Percentiles rank a stretch among this genome's conserved stretches.
These are phyloP conservation scores for Beta macrorhiza DNA, from an alignment of 179 eudicot species.

Conservation along the genomic window DNA sequence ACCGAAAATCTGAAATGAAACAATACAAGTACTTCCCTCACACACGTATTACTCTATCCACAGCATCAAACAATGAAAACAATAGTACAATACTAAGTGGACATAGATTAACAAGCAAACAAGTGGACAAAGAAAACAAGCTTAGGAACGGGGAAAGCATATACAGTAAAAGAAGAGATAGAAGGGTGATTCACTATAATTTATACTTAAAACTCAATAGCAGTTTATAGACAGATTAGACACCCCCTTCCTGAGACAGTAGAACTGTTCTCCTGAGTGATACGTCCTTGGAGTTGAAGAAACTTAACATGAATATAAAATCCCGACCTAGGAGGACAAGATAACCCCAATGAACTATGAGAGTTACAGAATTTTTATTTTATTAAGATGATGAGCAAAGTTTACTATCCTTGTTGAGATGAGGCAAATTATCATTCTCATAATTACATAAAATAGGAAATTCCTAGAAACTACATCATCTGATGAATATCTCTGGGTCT, in stretches of 20 bases:
- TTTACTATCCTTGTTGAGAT: not conserved
- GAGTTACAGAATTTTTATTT: not conserved
- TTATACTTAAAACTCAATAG: not conserved
- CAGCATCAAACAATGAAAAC: not conserved
- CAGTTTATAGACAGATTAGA: not conserved
- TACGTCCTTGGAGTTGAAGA: not conserved
- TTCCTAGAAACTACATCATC: not conserved
- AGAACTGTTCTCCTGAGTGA: not conserved
- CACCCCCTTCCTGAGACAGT: not conserved
- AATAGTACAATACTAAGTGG: no score
- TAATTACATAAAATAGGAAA: not conserved
- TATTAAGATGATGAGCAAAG: not conserved
- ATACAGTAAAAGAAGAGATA: not conserved
- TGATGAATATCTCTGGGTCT: not conserved
- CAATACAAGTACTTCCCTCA: slow-evolving; percentile 11
- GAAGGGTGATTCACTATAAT: not conserved
- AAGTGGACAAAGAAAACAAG: not conserved
- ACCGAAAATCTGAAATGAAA: slow-evolving; percentile 8
- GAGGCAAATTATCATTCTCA: not conserved
- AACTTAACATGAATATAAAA: not conserved
- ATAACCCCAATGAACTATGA: not conserved
- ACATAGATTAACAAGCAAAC: not conserved
- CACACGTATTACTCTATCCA: not conserved
- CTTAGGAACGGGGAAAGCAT: not conserved
- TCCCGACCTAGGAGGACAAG: not conserved